Conservation (phyloP, 495 filamentous ascomycete genomes). For the Geoglossum glabrum region DNA sequence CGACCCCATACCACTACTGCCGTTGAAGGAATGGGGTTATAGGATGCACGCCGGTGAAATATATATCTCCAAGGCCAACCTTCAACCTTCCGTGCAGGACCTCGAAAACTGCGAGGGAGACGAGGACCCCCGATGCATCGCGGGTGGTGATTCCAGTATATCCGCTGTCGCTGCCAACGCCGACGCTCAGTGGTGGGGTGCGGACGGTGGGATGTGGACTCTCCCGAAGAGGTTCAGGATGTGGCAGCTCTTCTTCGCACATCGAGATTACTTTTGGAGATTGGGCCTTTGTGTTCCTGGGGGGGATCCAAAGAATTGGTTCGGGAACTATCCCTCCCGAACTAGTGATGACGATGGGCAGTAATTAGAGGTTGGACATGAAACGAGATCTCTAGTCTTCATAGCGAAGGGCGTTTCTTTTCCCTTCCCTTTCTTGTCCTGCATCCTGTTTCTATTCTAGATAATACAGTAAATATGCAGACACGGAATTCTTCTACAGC, state of each 20-base stretch:
- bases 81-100: conserved; percentile 47
- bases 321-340: conserved; percentile 19
- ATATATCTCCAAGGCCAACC: conserved; percentile 48
- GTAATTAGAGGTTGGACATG: neutral
- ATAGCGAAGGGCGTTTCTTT: no score
- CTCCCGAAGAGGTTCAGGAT: conserved; percentile 48
- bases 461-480: no score
- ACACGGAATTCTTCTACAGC: no score
- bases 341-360: neutral
- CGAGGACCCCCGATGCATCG: conserved; percentile 49
- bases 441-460: no score
- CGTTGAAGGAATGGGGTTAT: conserved; percentile 74
- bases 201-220: conserved; percentile 8
- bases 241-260: conserved; percentile 85
- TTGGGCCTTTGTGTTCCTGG: conserved; percentile 78
- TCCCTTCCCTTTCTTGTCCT: no score
- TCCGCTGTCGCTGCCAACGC: conserved; percentile 7
- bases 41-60: conserved; percentile 67
- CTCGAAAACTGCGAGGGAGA: conserved; percentile 51
- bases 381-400: neutral
- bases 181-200: conserved; percentile 1
- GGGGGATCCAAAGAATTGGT: conserved; percentile 52
- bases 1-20: conserved; percentile 80
- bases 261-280: conserved; percentile 92
- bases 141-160: conserved; percentile 26